Evolutionary conservation across 1,139 yeast genomes (phyloP).

Genomic region (Cylindricascospora bacillispora): DNA sequence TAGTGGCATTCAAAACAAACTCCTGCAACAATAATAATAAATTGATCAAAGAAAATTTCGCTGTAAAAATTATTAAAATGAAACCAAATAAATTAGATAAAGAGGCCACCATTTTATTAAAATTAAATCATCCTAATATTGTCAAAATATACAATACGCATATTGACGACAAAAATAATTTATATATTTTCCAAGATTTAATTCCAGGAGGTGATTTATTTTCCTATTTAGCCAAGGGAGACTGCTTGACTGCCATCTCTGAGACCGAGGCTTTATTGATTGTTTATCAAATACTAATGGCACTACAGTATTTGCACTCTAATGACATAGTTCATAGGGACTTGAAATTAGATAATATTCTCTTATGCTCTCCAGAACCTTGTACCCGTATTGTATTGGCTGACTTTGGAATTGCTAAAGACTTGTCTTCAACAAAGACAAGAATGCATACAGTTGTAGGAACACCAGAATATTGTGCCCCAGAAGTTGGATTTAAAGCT

Average conservation of each 20-base stretch:
- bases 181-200: constrained; percentile 40
- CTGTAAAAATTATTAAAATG: constrained; percentile 36
- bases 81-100: constrained; percentile 25
- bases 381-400: constrained; percentile 42
- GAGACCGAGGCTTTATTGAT: constrained; percentile 44
- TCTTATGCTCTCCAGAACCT: constrained; percentile 39
- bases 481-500: constrained; percentile 41
- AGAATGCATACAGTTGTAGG: constrained; percentile 50
- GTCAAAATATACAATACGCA: constrained; percentile 33
- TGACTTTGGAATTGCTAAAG: constrained; percentile 57
- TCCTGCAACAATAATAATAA: constrained; percentile 1
- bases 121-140: constrained; percentile 34
- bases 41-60: constrained; percentile 28
- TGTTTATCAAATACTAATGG: constrained; percentile 43
- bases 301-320: constrained; percentile 40
- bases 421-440: constrained; percentile 20
- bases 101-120: constrained; percentile 33
- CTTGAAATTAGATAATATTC: constrained; percentile 45
- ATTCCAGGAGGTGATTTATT: constrained; percentile 55
- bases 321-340: constrained; percentile 43
- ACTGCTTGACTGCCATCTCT: constrained; percentile 31
- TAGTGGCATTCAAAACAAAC: constrained; percentile 11
- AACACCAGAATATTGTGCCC: constrained; percentile 58
- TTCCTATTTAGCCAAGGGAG: constrained; percentile 40
- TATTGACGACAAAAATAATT: constrained; percentile 27